Base-by-base conservation (phyloP, 441 rosid genomes). In the Euphorbia corollata region DNA sequence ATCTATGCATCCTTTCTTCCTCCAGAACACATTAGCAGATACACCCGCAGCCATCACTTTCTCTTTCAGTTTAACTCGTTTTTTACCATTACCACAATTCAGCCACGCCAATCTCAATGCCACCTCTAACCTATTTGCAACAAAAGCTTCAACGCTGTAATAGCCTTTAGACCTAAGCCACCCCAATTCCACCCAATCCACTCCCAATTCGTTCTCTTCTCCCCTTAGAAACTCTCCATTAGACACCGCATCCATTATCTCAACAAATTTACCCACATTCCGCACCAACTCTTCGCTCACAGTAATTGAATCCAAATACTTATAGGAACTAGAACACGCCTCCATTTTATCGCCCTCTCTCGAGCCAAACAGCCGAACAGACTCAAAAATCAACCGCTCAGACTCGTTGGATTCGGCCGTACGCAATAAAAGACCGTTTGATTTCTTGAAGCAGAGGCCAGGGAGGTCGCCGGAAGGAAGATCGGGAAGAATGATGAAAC, bases 131-230 rank as follows among this genome's bases (percentile, higher is more conserved):
- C 90, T 81, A 74, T 89, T 94, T 5, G 85, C 99, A 43, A 91
- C 75, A 78, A 89, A 94, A 55, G 89, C 96, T 81, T 85, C 96
- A 43, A 91, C 60, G 69, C 84, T 85, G 51, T 94, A 94, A 74
- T 91, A 91, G n/a, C 99, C 99, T 78, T 84, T 86, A 23, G 84
- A 84, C 81, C 87, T 94, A 64, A 94, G 80, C 99, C 99, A 94
- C 23, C 82, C 82, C 54, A 89, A 75, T 79, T 94, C 99, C 67
- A 87, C 83, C 96, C 99, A 94, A 74, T 89, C 83, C 9, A 83
- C 78, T 36, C 88, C 90, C 80, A 94, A 67, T 39, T 87, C 90
- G 54, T 79, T 77, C 67, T 78, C 92, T 48, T 88, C 97, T 8
- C 97, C 94, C 71, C 92, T 88, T 80, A 94, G 65, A 69, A 94